Percentiles rank a stretch among this genome's conserved stretches.
Evolutionary conservation across 2,329 filamentous ascomycete species (phyloP).

Genomic region (Venturia carpophila): DNA sequence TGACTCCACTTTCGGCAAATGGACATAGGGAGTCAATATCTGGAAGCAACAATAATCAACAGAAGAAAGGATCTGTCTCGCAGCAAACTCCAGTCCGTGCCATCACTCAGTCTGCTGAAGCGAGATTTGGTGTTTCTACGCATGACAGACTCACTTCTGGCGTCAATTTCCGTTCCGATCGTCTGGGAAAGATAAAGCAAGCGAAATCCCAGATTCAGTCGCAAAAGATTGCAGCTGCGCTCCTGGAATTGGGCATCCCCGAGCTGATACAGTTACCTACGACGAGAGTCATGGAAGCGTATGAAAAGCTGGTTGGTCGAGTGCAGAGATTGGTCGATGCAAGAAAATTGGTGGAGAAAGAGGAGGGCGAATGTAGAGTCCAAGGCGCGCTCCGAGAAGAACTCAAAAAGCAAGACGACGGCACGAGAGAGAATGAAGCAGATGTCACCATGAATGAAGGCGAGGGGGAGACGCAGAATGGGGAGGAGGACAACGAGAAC

Average conservation of each 20-base stretch:
- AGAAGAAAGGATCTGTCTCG: constrained; percentile 38
- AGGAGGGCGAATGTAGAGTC: constrained; percentile 60
- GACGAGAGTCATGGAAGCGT: constrained; percentile 59
- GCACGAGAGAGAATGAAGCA: constrained; percentile 22
- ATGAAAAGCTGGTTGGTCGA: constrained; percentile 60
- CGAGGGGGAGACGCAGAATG: constrained; percentile 23
- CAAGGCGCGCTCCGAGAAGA: constrained; percentile 25
- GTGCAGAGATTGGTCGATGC: constrained; percentile 64
- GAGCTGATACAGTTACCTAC: constrained; percentile 67
- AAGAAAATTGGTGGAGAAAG: constrained; percentile 66
- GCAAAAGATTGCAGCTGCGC: constrained; percentile 62
- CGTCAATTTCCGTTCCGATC: constrained; percentile 82
- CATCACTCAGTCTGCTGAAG: constrained; percentile 67
- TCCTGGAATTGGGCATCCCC: constrained; percentile 64
- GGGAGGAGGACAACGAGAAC: constrained; percentile 26
- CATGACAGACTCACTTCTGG: constrained; percentile 80
- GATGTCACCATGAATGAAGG: constrained; percentile 22
- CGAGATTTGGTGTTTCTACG: constrained; percentile 73
- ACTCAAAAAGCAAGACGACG: constrained; percentile 21
- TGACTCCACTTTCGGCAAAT: constrained; percentile 26
- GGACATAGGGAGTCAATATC: constrained; percentile 40
- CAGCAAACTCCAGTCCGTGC: constrained; percentile 45
- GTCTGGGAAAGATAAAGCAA: constrained; percentile 67
- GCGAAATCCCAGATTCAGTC: constrained; percentile 72
- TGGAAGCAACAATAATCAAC: constrained; percentile 24